These are phyloP conservation scores for Pistacia integerrima DNA, from an alignment of 345 rosid genomes.

Conservation along the genomic window DNA sequence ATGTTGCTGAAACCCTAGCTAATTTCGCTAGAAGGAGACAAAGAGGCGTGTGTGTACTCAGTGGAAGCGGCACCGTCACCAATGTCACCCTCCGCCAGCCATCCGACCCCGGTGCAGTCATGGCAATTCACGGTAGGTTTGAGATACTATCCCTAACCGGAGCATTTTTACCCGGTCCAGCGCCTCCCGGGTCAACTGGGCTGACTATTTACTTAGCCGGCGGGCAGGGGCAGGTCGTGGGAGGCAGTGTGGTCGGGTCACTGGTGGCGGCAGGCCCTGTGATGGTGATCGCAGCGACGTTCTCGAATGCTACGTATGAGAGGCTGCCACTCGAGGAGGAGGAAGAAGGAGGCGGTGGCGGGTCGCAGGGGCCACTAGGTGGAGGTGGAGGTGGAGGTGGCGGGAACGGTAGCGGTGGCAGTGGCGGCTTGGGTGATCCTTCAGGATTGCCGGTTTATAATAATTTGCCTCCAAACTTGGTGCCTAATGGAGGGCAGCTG, in stretches of 20 bases:
- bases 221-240: conserved; percentile 62
- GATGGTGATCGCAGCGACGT: conserved; percentile 60
- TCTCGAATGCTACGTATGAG: conserved; percentile 64
- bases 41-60: conserved; percentile 58
- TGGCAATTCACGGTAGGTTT: conserved; percentile 60
- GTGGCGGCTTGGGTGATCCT: conserved; percentile 48
- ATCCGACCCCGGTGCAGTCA: conserved; percentile 50
- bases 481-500: conserved; percentile 62
- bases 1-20: conserved; percentile 58
- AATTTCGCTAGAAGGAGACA: conserved; percentile 56
- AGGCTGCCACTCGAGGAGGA: conserved; percentile 60
- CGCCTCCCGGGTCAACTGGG: conserved; percentile 62
- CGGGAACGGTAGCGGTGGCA: conserved; percentile 30
- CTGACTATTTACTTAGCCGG: conserved; percentile 58
- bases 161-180: conserved; percentile 56
- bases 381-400: conserved; percentile 51
- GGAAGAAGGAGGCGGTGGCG: conserved; percentile 40
- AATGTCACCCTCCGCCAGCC: conserved; percentile 62
- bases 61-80: conserved; percentile 57
- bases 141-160: conserved; percentile 64
- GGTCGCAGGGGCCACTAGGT: conserved; percentile 41
- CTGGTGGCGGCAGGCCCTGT: conserved; percentile 62
- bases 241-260: conserved; percentile 59
- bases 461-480: conserved; percentile 67
- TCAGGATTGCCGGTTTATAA: conserved; percentile 54